Percentiles rank a stretch among this genome's conserved stretches.
These are phyloP conservation scores for Rubia balearica DNA, from an alignment of 305 asterid genomes.

Conservation along the genomic window DNA sequence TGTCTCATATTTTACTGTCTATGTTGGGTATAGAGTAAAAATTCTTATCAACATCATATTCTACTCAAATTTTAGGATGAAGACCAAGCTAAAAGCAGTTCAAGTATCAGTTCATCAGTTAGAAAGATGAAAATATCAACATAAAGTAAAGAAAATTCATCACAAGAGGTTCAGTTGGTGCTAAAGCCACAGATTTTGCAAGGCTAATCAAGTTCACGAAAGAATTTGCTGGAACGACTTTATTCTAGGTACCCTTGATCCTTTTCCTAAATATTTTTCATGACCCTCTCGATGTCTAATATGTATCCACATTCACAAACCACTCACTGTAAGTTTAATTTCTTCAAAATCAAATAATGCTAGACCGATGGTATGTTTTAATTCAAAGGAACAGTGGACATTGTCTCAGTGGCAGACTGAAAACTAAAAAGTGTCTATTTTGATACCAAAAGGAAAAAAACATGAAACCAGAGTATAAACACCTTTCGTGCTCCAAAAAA, in stretches of 20 bases:
- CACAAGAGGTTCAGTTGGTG: constrained; percentile 63
- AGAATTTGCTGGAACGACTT: constrained; percentile 64
- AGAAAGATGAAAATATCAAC: constrained; percentile 35
- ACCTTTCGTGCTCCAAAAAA: no score
- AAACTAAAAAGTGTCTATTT: no score
- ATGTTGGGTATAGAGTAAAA: no score
- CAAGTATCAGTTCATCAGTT: constrained; percentile 43
- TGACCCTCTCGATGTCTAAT: neutral
- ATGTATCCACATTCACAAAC: neutral
- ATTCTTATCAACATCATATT: no score
- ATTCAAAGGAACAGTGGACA: neutral
- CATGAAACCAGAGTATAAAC: no score
- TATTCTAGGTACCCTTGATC: constrained; percentile 45
- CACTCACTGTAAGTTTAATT: neutral
- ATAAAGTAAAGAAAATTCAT: constrained; percentile 32
- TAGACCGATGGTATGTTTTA: neutral
- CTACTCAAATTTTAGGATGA: constrained; percentile 45
- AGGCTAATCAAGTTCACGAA: constrained; percentile 83
- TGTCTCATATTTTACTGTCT: no score
- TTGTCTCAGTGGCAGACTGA: neutral
- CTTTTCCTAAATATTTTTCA: neutral
- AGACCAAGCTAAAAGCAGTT: constrained; percentile 41
- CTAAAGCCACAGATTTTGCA: constrained; percentile 89
- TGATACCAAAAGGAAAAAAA: no score
- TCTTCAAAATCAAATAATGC: neutral